Percentiles rank a stretch among this genome's conserved stretches.
These are phyloP conservation scores for Yamadazyma nakazawae DNA, from an alignment of 805 yeast species.

Conservation along the genomic window DNA sequence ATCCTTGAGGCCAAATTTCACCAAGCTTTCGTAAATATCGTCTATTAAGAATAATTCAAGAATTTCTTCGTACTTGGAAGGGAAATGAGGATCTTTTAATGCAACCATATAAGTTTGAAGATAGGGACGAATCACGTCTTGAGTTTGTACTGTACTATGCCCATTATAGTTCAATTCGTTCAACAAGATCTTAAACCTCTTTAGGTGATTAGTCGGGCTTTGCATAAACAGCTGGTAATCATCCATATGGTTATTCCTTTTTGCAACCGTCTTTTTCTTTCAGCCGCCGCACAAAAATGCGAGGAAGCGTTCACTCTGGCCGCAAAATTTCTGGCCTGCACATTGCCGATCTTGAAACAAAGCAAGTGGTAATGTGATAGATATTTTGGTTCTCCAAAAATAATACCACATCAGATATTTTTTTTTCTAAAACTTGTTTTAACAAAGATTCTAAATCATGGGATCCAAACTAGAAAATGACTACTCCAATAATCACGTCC, in stretches of 20 bases:
- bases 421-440: background rate
- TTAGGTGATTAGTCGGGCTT: background rate
- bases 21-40: background rate
- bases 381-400: no score
- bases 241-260: background rate
- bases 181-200: background rate
- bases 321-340: background rate
- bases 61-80: background rate
- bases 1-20: background rate
- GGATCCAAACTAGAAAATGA: conserved; percentile 52
- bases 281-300: background rate
- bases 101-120: background rate
- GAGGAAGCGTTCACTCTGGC: background rate
- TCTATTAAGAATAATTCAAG: background rate
- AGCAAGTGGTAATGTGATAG: background rate
- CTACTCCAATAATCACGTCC: conserved; percentile 66
- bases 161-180: background rate
- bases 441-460: background rate
- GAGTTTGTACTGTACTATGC: background rate
- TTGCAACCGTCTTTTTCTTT: background rate
- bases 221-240: background rate
- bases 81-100: background rate
- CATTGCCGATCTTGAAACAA: background rate
- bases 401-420: background rate
- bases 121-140: background rate